These are phyloP conservation scores for Leishmania guyanensis DNA, from an alignment of 208 protist genomes.

Conservation along the genomic window DNA sequence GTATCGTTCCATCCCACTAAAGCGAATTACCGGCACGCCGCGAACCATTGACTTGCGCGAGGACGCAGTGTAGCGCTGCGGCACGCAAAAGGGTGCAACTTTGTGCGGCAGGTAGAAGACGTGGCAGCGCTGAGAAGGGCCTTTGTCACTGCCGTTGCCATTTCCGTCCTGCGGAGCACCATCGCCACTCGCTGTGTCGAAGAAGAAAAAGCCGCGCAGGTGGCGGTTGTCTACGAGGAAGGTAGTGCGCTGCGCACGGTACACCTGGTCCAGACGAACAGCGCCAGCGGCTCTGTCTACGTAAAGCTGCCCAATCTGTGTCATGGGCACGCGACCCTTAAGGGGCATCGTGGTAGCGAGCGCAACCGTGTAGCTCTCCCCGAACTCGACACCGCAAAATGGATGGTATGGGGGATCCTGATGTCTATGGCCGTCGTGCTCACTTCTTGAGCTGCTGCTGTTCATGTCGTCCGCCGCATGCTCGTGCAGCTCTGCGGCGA, in stretches of 20 bases:
- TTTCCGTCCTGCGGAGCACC: not conserved
- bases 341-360: conserved; percentile 40
- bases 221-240: conserved; percentile 32
- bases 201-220: conserved; percentile 27
- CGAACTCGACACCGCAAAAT: conserved; percentile 30
- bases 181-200: conserved; percentile 4
- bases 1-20: conserved; percentile 44
- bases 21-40: conserved; percentile 49
- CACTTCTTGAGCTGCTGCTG: not conserved
- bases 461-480: not conserved
- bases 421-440: not conserved
- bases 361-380: conserved; percentile 34
- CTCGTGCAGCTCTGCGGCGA: conserved; percentile 2
- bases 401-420: not conserved
- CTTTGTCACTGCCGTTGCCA: not conserved
- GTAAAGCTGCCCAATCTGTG: conserved; percentile 42
- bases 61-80: conserved; percentile 32
- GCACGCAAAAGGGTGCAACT: conserved; percentile 44
- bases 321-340: conserved; percentile 9
- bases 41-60: conserved; percentile 35
- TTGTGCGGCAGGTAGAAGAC: conserved; percentile 26
- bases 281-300: conserved; percentile 22
- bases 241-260: conserved; percentile 25
- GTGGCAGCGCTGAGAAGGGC: conserved; percentile 18
- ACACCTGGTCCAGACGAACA: conserved; percentile 38